Percentiles rank a stretch among this genome's conserved stretches.
These are phyloP conservation scores for Pyrenophora seminiperda DNA, from an alignment of 2,329 filamentous ascomycete species.

Conservation along the genomic window DNA sequence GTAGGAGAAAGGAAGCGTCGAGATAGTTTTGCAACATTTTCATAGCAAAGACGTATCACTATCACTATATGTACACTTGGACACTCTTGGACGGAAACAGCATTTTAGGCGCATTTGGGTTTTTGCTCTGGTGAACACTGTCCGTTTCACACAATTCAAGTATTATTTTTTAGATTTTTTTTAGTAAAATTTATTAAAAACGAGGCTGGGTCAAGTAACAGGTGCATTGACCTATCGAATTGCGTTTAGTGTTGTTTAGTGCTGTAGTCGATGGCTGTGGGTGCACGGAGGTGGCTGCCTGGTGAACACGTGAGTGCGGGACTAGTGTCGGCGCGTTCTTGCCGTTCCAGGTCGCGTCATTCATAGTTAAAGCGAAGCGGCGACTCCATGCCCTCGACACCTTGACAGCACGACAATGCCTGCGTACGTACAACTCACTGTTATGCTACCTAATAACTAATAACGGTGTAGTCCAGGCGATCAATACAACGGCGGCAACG, in stretches of 20 bases:
- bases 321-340: slow-evolving; percentile 29
- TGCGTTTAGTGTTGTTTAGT: slow-evolving; percentile 9
- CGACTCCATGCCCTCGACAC: slow-evolving; percentile 31
- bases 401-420: slow-evolving; percentile 38
- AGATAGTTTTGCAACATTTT: no score
- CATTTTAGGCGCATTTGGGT: background rate
- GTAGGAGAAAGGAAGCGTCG: slow-evolving; percentile 38
- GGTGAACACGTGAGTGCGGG: slow-evolving; percentile 21
- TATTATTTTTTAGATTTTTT: no score
- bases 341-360: slow-evolving; percentile 38
- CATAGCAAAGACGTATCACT: no score
- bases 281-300: slow-evolving; percentile 2
- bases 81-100: background rate
- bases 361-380: slow-evolving; percentile 28
- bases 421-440: slow-evolving; percentile 34
- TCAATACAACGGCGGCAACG: slow-evolving; percentile 43
- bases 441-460: slow-evolving; percentile 21
- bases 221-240: background rate
- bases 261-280: slow-evolving; percentile 5
- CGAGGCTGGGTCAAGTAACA: background rate
- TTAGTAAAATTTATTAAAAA: no score
- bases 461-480: slow-evolving; percentile 42
- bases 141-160: background rate
- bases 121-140: background rate
- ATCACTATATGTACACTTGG: no score